Base-by-base conservation (phyloP, 257 asterid genomes). In the Solanum acaule region DNA sequence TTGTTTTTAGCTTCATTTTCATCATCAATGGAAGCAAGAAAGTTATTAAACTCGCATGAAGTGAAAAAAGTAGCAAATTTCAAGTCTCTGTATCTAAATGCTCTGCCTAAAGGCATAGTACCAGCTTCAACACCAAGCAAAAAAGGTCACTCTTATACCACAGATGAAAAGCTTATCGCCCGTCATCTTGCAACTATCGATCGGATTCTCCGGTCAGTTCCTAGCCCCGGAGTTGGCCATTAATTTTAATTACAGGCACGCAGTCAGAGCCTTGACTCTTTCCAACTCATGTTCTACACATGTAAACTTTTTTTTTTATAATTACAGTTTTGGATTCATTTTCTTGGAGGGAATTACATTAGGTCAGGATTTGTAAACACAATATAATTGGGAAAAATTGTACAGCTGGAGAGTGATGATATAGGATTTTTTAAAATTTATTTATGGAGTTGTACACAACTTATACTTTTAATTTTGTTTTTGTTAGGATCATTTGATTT, bases 171-270 rank as follows among this genome's bases (percentile, higher is more conserved):
- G 92, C 92, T 90, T 84, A 42, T 93, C 77, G 87, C 90, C 81
- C 91, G 93, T 88, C 94, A 92, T 92, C 93, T 94, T 38, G 82
- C 92, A 35, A 92, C 90, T 85, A 27, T 89, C 27, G 92, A 88
- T 34, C 90, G 95, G 88, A 91, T 90, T 83, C 94, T 93, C 89
- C 89, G 93, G 35, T 93, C 95, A 15, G 94, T 92, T 33, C 96
- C 96, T 10, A 92, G 95, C 84, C 96, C 96, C 83, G 94, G 94
- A 73, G 91, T 86, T 4, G 96, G 96, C 86, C 90, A 94, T 89
- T 94, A 91, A 90, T 3, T 89, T 56, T 92, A 90, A 44, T 16
- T 4, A 9, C 65, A 27, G 67, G 67, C 85, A 79, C 10, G 85
- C 67, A 10, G 18, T 79, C 67, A 8, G 3, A 79, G 3, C 25